Percentiles rank a stretch among this genome's conserved stretches.
phyloP scores from a whole-genome alignment of 352 stramenopile species.

The Phytopythium mirpurense region DNA sequence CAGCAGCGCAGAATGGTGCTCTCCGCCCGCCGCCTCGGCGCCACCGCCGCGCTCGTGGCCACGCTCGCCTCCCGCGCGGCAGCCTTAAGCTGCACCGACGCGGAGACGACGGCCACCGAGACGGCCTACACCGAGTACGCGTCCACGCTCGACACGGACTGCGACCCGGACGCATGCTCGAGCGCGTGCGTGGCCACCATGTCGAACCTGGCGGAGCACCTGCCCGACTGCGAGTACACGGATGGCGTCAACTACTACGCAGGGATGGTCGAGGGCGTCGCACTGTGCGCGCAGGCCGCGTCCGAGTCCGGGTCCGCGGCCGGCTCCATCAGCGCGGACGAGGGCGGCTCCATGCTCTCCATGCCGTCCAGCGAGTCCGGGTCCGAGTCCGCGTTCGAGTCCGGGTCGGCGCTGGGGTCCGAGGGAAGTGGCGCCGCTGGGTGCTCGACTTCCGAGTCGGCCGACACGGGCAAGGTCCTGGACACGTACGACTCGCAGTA shows the following conservation, averaged over 20 bases:
- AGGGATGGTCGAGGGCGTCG: not conserved
- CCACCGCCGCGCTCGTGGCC: not conserved
- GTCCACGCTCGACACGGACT: conserved; percentile 2
- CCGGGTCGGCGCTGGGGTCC: not conserved
- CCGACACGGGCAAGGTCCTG: not conserved
- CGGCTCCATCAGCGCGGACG: not conserved
- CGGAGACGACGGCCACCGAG: not conserved
- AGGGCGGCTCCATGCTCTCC: not conserved
- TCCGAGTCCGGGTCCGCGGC: not conserved
- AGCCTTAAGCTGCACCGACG: conserved; percentile 1
- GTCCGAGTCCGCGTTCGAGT: not conserved
- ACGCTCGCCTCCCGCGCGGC: not conserved
- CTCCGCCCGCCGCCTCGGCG: not conserved
- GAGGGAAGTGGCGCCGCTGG: not conserved
- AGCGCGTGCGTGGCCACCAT: not conserved
- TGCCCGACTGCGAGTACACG: conserved; percentile 8
- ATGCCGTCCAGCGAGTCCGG: not conserved
- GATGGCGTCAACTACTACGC: conserved; percentile 8
- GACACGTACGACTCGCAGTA: conserved; percentile 5
- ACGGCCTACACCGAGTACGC: not conserved
- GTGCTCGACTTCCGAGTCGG: conserved; percentile 2
- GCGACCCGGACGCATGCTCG: not conserved
- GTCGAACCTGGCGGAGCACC: not conserved
- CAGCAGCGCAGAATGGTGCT: not conserved
- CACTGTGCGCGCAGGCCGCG: not conserved